Conservation (phyloP, 495 filamentous ascomycete species). For the Hyphodiscus hymeniophilus region DNA sequence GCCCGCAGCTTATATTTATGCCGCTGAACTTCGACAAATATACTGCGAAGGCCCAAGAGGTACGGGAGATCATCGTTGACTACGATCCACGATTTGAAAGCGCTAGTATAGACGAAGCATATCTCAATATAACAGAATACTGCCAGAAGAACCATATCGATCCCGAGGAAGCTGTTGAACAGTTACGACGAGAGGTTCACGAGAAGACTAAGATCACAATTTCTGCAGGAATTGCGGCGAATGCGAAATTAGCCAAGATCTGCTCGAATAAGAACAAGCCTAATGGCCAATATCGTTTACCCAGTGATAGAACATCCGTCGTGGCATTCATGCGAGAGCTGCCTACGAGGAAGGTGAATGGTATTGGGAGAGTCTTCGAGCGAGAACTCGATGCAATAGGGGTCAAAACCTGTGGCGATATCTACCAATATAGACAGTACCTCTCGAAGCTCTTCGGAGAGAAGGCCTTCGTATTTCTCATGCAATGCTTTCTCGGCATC, state of each 20-base stretch:
- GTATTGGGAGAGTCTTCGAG: conserved; percentile 88
- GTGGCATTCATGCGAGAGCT: conserved; percentile 80
- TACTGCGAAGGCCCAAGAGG: conserved; percentile 78
- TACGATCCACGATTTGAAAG: conserved; percentile 91
- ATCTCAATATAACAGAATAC: conserved; percentile 90
- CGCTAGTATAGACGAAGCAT: conserved; percentile 92
- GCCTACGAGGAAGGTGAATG: conserved; percentile 85
- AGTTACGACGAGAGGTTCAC: conserved; percentile 69
- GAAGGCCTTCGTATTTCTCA: conserved; percentile 81
- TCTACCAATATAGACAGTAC: conserved; percentile 66
- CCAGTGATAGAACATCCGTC: conserved; percentile 60
- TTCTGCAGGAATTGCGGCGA: conserved; percentile 89
- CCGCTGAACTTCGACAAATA: conserved; percentile 89
- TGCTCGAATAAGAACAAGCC: conserved; percentile 93
- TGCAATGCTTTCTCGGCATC: conserved; percentile 76
- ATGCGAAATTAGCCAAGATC: conserved; percentile 91
- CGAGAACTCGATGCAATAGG: conserved; percentile 84
- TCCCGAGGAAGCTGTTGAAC: conserved; percentile 64
- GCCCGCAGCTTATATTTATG: conserved; percentile 76
- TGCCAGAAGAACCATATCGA: conserved; percentile 57
- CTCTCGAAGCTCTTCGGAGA: conserved; percentile 76
- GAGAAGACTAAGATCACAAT: conserved; percentile 78
- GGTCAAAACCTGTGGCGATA: conserved; percentile 83
- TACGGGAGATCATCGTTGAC: conserved; percentile 69
- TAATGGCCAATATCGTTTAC: conserved; percentile 79